Conservation (phyloP, 768 basidiomycete genomes). For the Boletus vermiculosoides region DNA sequence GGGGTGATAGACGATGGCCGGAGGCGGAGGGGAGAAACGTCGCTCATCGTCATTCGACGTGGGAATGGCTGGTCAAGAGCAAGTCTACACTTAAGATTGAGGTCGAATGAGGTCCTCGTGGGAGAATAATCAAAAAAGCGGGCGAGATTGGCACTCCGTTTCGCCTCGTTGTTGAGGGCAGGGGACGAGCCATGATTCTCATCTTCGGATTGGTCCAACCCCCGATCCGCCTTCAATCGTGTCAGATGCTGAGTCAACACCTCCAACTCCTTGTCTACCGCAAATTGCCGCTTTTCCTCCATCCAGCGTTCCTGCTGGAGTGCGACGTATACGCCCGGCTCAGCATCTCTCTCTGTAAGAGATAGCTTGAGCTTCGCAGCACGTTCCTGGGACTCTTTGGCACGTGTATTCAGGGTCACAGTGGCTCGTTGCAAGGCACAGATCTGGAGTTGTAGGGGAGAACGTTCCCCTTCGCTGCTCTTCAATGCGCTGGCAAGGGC, state of each 20-base stretch:
- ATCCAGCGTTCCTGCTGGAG: conserved; percentile 50
- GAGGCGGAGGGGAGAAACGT: conserved; percentile 35
- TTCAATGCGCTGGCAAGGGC: conserved; percentile 38
- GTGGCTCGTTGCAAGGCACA: conserved; percentile 45
- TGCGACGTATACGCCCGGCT: conserved; percentile 37
- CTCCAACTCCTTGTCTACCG: conserved; percentile 38
- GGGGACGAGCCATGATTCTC: conserved; percentile 17
- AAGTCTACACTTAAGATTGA: conserved; percentile 31
- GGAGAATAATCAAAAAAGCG: conserved; percentile 39
- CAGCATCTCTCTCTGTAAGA: conserved; percentile 38
- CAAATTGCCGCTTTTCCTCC: conserved; percentile 44
- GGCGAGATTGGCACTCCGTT: conserved; percentile 37
- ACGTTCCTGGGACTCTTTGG: conserved; percentile 43
- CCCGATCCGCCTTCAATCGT: conserved; percentile 30
- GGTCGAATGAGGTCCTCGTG: conserved; percentile 33
- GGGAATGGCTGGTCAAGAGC: conserved; percentile 30
- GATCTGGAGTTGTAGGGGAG: conserved; percentile 47
- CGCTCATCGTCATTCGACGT: conserved; percentile 37
- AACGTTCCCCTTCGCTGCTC: conserved; percentile 35
- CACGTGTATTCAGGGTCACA: conserved; percentile 42
- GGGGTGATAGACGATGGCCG: conserved; percentile 31
- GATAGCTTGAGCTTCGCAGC: conserved; percentile 39
- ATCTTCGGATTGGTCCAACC: conserved; percentile 10
- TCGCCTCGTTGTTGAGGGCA: conserved; percentile 26
- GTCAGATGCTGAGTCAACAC: conserved; percentile 37